Base-by-base conservation (phyloP, 805 yeast species). In the Myxozyma sirexii region DNA sequence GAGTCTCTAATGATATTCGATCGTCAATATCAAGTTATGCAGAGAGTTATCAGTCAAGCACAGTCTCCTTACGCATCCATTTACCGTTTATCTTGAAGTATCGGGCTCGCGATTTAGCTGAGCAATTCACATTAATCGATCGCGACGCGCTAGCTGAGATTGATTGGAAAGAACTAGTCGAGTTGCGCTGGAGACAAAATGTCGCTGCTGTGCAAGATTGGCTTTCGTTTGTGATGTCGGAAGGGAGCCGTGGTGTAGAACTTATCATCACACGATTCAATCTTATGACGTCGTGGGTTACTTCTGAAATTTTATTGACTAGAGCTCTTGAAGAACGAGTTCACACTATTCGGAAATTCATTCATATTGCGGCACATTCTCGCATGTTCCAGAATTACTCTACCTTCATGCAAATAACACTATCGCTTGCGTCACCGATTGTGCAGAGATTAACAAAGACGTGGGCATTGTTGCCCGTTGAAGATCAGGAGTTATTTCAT, bases 141-240 rank as follows among this genome's bases (percentile, higher is more conserved):
- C 79, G 85, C 54, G 98, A 94, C 72, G 82, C 91, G 44, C 73
- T 92, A 23, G 80, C 83, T 54, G 97, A 90, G 68, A 81, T 94
- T 41, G 97, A 93, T 72, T 93, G 98, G 97, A 86, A 84, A 68
- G 97, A 90, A 66, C 78, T 93, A 45, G 79, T 92, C 44, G 92
- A 90, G 63, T 75, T 88, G 63, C 80, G 83, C 50, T 87, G 96
- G 90, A 82, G 83, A 54, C 81, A 82, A 59, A 83, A 84, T 37
- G 72, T 87, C 49, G 81, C 80, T 0, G 87, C 91, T 1, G 85
- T 84, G 23, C 84, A 84, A 64, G 88, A 94, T 68, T 94, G 99
- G 99, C 75, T 91, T 27, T 87, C 84, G 63, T 79, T 89, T 35
- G 76, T 92, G 56, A 81, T 23, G 82, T 84, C 71, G 81, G 83